Percentiles rank a stretch among this genome's conserved stretches.
phyloP scores from a whole-genome alignment of 768 basidiomycete species.

The Pleurotus platypus region DNA sequence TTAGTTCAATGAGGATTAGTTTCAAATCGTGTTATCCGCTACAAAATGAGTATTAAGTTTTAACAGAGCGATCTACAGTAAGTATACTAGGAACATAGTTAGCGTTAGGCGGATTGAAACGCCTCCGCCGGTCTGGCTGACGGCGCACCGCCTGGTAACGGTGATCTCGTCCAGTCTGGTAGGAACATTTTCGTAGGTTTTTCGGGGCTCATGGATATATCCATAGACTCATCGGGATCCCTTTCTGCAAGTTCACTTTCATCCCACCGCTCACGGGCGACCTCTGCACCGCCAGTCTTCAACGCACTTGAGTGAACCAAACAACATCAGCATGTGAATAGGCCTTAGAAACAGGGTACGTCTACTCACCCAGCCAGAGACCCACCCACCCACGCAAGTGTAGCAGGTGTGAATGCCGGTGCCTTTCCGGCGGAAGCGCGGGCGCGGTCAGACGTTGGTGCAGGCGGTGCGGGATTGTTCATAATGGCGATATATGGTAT shows the following conservation, averaged over 20 bases:
- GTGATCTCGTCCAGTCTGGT: conserved; percentile 79
- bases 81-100: too few relatives aligned
- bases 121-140: conserved; percentile 27
- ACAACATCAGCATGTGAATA: conserved; percentile 6
- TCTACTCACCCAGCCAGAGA: conserved; percentile 80
- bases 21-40: too few relatives aligned
- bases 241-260: conserved; percentile 49
- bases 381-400: conserved; percentile 90
- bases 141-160: conserved; percentile 63
- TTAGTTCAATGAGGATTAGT: too few relatives aligned
- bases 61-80: too few relatives aligned
- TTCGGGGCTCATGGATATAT: conserved; percentile 31
- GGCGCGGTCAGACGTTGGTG: conserved; percentile 46
- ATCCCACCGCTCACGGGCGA: conserved; percentile 85
- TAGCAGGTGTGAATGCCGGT: conserved; percentile 80
- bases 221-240: conserved; percentile 38
- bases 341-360: background rate
- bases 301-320: conserved; percentile 49
- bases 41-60: too few relatives aligned
- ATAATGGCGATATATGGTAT: conserved; percentile 73
- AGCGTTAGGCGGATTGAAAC: background rate
- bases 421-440: conserved; percentile 73
- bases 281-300: conserved; percentile 83
- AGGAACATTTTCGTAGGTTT: conserved; percentile 42
- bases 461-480: conserved; percentile 73